A percentile compares a stretch with the other conserved stretches of the same genome.
Evolutionary conservation across 345 rosid species (phyloP).

Genomic region (Laguncularia racemosa): DNA sequence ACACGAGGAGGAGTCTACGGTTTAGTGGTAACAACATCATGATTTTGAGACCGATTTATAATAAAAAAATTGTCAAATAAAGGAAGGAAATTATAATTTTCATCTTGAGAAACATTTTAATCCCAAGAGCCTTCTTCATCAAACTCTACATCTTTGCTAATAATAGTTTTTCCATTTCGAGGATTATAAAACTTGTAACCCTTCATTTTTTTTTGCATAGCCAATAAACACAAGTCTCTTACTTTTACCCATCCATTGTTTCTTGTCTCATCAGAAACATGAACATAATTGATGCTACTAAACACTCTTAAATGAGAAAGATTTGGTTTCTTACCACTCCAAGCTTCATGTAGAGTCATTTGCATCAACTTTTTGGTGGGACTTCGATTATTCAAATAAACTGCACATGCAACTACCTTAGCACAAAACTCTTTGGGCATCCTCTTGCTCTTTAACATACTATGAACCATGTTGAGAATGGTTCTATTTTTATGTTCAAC

Average conservation of each 20-base stretch:
- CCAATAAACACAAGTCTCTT: too few species aligned
- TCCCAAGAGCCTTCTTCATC: neutral
- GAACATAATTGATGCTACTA: neutral
- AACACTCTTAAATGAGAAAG: neutral
- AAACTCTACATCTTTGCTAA: neutral
- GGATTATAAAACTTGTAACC: neutral
- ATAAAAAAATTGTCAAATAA: too few species aligned
- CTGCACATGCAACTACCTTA: neutral
- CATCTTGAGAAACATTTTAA: neutral
- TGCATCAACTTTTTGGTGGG: neutral
- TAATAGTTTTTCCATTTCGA: neutral
- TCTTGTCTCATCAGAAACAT: neutral
- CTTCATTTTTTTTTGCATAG: neutral
- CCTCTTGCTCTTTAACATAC: slow-evolving; percentile 1
- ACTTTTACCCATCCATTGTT: too few species aligned
- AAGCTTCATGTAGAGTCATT: neutral
- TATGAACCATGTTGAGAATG: slow-evolving; percentile 2
- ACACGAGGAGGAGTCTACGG: too few species aligned
- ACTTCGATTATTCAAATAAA: slow-evolving; percentile 2
- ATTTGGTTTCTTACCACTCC: neutral
- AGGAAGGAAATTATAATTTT: too few species aligned
- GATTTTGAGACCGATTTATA: too few species aligned
- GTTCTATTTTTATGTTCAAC: neutral
- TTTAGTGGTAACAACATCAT: too few species aligned
- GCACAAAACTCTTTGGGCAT: neutral